Evolutionary conservation across 2,329 filamentous ascomycete genomes (phyloP).

Genomic region (Hypoxylon sp.): DNA sequence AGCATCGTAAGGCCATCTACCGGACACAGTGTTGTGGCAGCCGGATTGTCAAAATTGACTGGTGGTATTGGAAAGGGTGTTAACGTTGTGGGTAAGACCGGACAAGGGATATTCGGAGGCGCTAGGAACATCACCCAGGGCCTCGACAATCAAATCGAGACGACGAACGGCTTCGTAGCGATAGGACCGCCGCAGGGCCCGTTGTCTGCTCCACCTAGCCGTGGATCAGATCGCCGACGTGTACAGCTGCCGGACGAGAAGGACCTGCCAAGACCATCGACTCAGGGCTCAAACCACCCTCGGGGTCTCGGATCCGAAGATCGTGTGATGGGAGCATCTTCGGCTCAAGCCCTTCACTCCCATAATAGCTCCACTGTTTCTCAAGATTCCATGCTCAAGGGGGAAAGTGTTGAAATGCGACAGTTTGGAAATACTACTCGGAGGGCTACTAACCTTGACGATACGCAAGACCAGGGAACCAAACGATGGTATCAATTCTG

Average conservation of each 20-base stretch:
- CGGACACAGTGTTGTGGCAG: slow-evolving; percentile 52
- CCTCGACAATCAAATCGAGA: slow-evolving; percentile 66
- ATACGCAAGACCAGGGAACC: slow-evolving; percentile 62
- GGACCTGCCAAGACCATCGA: slow-evolving; percentile 50
- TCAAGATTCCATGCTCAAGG: slow-evolving; percentile 56
- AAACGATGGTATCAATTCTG: slow-evolving; percentile 73
- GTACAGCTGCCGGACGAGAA: slow-evolving; percentile 53
- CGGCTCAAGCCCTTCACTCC: slow-evolving; percentile 50
- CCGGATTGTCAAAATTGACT: slow-evolving; percentile 61
- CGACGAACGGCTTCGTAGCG: slow-evolving; percentile 67
- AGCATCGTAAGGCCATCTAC: slow-evolving; percentile 37
- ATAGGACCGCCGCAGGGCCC: slow-evolving; percentile 47
- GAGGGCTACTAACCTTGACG: slow-evolving; percentile 62
- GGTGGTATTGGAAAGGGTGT: slow-evolving; percentile 64
- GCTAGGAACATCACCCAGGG: slow-evolving; percentile 63
- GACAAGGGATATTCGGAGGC: slow-evolving; percentile 61
- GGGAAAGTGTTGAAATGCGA: slow-evolving; percentile 52
- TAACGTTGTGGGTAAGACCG: slow-evolving; percentile 58
- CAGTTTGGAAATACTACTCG: slow-evolving; percentile 66
- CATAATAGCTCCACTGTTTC: slow-evolving; percentile 57
- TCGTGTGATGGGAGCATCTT: slow-evolving; percentile 50
- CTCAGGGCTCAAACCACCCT: slow-evolving; percentile 40
- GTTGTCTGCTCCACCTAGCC: slow-evolving; percentile 42
- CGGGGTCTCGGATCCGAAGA: slow-evolving; percentile 43
- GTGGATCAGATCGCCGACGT: slow-evolving; percentile 49